These are phyloP conservation scores for Ilyonectria sp. DNA, from an alignment of 2,329 filamentous ascomycete species.

Conservation along the genomic window DNA sequence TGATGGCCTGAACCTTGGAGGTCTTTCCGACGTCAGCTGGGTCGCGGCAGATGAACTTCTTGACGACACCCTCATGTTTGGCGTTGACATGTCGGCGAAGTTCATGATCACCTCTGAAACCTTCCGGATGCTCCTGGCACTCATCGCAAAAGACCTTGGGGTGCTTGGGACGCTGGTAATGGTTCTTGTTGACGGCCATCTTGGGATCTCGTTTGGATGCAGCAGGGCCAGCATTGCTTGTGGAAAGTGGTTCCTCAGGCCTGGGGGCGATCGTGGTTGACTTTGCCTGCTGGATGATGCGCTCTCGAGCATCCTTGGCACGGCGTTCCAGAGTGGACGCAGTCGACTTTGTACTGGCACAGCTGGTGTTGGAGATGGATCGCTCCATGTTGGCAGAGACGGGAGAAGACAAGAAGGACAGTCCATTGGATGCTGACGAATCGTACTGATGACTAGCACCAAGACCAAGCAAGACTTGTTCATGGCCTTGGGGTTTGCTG, in stretches of 20 bases:
- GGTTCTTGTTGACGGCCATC: slow-evolving; percentile 58
- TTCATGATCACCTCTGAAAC: slow-evolving; percentile 86
- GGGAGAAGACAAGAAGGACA: slow-evolving; percentile 46
- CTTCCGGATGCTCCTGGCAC: background rate
- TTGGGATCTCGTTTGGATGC: slow-evolving; percentile 59
- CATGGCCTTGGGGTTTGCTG: slow-evolving; percentile 50
- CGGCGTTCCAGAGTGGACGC: slow-evolving; percentile 61
- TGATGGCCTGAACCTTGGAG: slow-evolving; percentile 67
- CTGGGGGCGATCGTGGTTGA: slow-evolving; percentile 62
- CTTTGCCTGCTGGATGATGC: slow-evolving; percentile 61
- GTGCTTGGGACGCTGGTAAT: slow-evolving; percentile 75
- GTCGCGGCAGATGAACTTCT: slow-evolving; percentile 73
- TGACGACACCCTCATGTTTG: slow-evolving; percentile 73
- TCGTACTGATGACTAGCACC: slow-evolving; percentile 57
- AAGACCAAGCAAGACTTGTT: slow-evolving; percentile 56
- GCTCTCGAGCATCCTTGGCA: slow-evolving; percentile 63
- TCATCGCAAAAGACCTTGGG: slow-evolving; percentile 62
- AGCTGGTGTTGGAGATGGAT: slow-evolving; percentile 62
- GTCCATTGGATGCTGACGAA: slow-evolving; percentile 48
- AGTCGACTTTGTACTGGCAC: slow-evolving; percentile 60
- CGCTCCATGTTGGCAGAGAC: slow-evolving; percentile 62
- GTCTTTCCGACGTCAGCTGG: slow-evolving; percentile 61
- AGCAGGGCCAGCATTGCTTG: slow-evolving; percentile 13
- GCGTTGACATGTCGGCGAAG: slow-evolving; percentile 76
- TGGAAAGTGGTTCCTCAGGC: slow-evolving; percentile 47